These are phyloP conservation scores for Brassica incana DNA, from an alignment of 345 rosid species.

Conservation along the genomic window DNA sequence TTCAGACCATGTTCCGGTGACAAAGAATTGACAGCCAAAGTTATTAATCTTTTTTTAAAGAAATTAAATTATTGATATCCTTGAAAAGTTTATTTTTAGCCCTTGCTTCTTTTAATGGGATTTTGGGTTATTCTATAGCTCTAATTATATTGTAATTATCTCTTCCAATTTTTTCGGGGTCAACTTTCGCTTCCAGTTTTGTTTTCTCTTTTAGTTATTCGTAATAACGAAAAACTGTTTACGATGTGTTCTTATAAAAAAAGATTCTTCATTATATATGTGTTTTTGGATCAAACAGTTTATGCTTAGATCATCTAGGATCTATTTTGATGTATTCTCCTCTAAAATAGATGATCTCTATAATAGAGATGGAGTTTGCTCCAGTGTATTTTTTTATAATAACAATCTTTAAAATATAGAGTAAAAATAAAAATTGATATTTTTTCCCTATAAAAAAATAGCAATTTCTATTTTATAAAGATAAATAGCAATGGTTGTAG, in stretches of 20 bases:
- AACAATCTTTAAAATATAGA: too few species aligned
- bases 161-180: background rate
- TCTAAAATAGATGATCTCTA: too few species aligned
- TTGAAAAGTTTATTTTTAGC: slow-evolving; percentile 73
- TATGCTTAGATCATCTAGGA: too few species aligned
- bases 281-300: background rate
- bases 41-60: slow-evolving; percentile 45
- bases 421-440: too few species aligned
- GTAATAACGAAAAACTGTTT: background rate
- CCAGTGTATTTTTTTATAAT: too few species aligned
- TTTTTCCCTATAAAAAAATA: too few species aligned
- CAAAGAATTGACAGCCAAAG: slow-evolving; percentile 54
- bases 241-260: background rate
- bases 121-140: background rate
- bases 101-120: slow-evolving; percentile 21
- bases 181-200: background rate
- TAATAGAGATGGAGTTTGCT: too few species aligned
- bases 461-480: too few species aligned
- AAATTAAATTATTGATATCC: slow-evolving; percentile 25
- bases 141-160: background rate
- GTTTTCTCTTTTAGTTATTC: background rate
- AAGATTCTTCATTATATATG: background rate
- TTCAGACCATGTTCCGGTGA: slow-evolving; percentile 56
- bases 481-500: too few species aligned
- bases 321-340: too few species aligned